Conservation (phyloP, 2,329 filamentous ascomycete species). For the Fusarium sarcochroum region DNA sequence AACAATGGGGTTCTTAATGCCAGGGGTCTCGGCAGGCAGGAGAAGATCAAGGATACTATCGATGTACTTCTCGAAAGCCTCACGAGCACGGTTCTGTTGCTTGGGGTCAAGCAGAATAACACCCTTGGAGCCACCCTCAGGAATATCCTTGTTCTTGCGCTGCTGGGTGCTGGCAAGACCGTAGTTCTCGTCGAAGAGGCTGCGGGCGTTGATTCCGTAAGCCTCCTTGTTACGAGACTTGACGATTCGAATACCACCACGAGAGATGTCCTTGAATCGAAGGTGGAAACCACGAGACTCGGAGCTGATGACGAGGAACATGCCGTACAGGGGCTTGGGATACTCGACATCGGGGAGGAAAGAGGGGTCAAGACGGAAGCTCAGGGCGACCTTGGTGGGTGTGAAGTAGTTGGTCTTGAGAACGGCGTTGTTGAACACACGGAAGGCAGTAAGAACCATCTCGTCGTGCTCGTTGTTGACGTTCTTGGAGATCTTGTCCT, state of each 20-base stretch:
- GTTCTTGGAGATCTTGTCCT: slow-evolving; percentile 83
- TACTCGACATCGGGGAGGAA: slow-evolving; percentile 96
- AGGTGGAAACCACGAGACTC: slow-evolving; percentile 98
- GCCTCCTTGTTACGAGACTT: slow-evolving; percentile 97
- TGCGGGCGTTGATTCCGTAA: slow-evolving; percentile 95
- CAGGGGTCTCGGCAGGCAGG: slow-evolving; percentile 88
- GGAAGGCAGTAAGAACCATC: slow-evolving; percentile 98
- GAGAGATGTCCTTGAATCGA: slow-evolving; percentile 95
- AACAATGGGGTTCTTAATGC: slow-evolving; percentile 99
- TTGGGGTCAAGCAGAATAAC: slow-evolving; percentile 94
- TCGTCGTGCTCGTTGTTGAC: slow-evolving; percentile 94
- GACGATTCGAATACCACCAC: slow-evolving; percentile 97
- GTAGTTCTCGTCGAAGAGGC: slow-evolving; percentile 98
- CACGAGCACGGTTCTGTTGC: slow-evolving; percentile 91
- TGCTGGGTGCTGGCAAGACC: slow-evolving; percentile 98
- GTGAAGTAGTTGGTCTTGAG: slow-evolving; percentile 99
- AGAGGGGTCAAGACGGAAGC: slow-evolving; percentile 90
- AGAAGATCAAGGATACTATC: slow-evolving; percentile 97
- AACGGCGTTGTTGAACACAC: slow-evolving; percentile 92
- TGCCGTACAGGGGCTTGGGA: slow-evolving; percentile 92
- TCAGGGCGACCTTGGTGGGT: slow-evolving; percentile 96
- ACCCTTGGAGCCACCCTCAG: slow-evolving; percentile 97
- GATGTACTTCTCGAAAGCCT: slow-evolving; percentile 99
- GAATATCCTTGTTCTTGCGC: slow-evolving; percentile 99
- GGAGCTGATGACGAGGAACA: slow-evolving; percentile 98